Conservation (phyloP, 192 early-diverging fungal species). For the Backusella psychrophila region DNA sequence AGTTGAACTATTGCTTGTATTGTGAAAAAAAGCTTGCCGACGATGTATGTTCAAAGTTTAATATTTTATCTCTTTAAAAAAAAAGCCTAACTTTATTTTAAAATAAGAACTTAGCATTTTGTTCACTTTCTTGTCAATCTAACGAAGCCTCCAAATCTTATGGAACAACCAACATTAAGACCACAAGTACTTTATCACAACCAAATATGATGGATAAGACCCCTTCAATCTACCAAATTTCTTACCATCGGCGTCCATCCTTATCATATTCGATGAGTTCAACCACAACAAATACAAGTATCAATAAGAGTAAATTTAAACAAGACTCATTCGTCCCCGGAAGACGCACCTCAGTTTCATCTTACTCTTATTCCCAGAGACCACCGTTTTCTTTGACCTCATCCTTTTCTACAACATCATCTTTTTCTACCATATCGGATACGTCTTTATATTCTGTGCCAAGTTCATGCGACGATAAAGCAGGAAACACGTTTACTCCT, state of each 20-base stretch:
- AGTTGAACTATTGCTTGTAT: conserved; percentile 13
- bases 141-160: conserved; percentile 9
- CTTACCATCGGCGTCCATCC: conserved; percentile 15
- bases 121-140: conserved; percentile 15
- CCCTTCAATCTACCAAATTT: neutral
- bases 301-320: neutral
- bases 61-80: neutral
- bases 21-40: conserved; percentile 10
- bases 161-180: neutral
- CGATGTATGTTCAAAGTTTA: neutral
- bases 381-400: neutral
- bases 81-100: neutral
- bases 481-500: neutral
- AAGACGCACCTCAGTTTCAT: conserved; percentile 1
- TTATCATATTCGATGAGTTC: conserved; percentile 7
- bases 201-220: neutral
- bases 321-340: neutral
- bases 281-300: neutral
- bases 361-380: neutral
- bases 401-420: conserved; percentile 10
- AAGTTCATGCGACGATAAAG: conserved; percentile 18
- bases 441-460: neutral
- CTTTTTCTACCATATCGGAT: conserved; percentile 3
- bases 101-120: conserved; percentile 8
- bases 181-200: neutral